These are phyloP conservation scores for Talaromyces albobiverticillius DNA, from an alignment of 2,329 filamentous ascomycete genomes.

Conservation along the genomic window DNA sequence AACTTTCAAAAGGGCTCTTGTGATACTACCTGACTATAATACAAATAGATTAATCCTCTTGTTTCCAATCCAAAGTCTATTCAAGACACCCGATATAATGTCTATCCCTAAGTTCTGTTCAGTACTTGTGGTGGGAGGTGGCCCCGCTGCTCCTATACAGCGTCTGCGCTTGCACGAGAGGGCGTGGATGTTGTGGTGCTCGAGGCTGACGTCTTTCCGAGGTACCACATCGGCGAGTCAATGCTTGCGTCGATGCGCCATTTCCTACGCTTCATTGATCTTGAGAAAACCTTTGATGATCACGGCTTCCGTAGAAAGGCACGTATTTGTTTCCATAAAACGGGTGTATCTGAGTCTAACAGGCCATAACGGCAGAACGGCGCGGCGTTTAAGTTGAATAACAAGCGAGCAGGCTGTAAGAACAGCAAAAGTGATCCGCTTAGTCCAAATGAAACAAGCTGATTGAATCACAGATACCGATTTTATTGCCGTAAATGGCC, in stretches of 20 bases:
- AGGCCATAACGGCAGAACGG: conserved; percentile 27
- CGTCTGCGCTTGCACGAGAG: conserved; percentile 44
- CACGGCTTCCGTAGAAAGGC: conserved; percentile 45
- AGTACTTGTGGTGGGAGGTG: conserved; percentile 46
- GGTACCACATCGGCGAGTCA: conserved; percentile 40
- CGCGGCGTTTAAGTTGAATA: conserved; percentile 41
- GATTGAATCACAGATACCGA: no score
- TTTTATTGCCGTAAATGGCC: conserved; percentile 22
- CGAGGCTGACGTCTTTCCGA: conserved; percentile 44
- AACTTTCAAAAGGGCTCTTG: no score
- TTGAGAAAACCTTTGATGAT: conserved; percentile 37
- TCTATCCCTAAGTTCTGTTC: conserved; percentile 20
- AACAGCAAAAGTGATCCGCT: no score
- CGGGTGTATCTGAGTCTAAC: not conserved
- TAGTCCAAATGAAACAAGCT: no score
- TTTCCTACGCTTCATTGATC: conserved; percentile 46
- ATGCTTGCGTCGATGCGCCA: conserved; percentile 39
- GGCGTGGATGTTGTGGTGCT: conserved; percentile 45
- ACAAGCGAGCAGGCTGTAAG: no score
- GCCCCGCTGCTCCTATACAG: conserved; percentile 47
- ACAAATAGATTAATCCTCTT: no score
- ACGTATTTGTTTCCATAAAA: conserved; percentile 5
- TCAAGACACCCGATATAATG: conserved; percentile 4
- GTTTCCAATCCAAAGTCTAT: no score
- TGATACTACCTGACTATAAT: no score